phyloP scores from a whole-genome alignment of 2,329 filamentous ascomycete species.

The Aspergillus phoenicis region DNA sequence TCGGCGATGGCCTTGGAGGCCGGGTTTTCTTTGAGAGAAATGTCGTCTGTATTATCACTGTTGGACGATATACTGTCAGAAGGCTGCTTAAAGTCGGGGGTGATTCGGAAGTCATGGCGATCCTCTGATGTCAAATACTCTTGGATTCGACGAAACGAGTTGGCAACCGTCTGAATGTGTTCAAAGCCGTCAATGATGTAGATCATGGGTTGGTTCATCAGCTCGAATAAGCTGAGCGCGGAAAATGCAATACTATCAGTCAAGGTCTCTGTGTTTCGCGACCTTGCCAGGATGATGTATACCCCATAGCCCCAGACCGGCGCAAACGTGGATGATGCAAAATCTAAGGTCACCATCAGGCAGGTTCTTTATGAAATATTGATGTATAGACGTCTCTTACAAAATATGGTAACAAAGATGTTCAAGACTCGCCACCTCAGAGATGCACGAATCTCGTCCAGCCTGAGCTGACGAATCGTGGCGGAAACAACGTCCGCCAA shows the following conservation, averaged over 20 bases:
- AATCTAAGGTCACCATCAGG: neutral
- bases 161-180: neutral
- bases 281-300: neutral
- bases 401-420: neutral
- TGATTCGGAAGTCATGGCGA: neutral
- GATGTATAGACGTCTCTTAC: neutral
- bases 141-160: neutral
- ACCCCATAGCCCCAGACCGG: neutral
- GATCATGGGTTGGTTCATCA: neutral
- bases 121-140: neutral
- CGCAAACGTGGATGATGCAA: neutral
- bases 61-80: neutral
- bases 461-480: neutral
- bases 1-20: neutral
- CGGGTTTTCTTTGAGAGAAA: neutral
- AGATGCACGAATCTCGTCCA: neutral
- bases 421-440: neutral
- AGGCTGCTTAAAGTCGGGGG: neutral
- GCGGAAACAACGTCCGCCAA: neutral
- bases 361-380: neutral
- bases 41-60: neutral
- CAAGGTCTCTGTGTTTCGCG: neutral
- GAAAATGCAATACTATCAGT: neutral
- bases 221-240: neutral
- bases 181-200: neutral